Evolutionary conservation across 2,329 filamentous ascomycete species (phyloP).

Genomic region (Gyromitra esculenta): DNA sequence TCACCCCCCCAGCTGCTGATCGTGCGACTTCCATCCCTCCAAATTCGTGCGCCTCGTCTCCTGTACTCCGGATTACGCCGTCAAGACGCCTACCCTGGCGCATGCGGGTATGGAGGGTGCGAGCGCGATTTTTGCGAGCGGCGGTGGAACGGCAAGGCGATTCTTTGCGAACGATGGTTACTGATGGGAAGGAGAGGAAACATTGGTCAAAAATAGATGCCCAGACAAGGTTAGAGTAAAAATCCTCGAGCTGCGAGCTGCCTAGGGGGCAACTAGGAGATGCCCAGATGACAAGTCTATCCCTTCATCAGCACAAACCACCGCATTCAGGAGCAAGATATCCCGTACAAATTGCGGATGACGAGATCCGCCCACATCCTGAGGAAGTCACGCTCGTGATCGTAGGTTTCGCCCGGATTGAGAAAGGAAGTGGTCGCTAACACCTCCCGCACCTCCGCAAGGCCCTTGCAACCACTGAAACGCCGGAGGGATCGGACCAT

Average conservation of each 20-base stretch:
- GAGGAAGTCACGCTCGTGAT: neutral
- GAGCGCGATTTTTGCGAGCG: neutral
- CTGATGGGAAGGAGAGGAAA: neutral
- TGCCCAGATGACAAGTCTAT: conserved; percentile 10
- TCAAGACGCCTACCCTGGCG: neutral
- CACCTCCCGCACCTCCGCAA: neutral
- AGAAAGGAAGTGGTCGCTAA: neutral
- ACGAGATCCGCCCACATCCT: conserved; percentile 11
- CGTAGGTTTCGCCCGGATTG: neutral
- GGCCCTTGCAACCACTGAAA: neutral
- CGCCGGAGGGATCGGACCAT: neutral
- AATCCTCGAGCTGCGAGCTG: neutral
- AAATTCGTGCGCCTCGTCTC: conserved; percentile 1
- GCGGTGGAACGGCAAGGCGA: neutral
- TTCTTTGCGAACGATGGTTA: neutral
- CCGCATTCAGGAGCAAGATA: neutral
- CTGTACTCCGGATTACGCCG: neutral
- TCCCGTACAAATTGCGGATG: conserved; percentile 17
- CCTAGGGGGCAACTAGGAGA: neutral
- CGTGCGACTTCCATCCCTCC: conserved; percentile 7
- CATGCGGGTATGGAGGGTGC: neutral
- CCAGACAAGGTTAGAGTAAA: neutral
- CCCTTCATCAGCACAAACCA: neutral
- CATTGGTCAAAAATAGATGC: neutral
- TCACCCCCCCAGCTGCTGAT: neutral